These are phyloP conservation scores for Leccinum aurantiacum DNA, from an alignment of 768 basidiomycete genomes.

Conservation along the genomic window DNA sequence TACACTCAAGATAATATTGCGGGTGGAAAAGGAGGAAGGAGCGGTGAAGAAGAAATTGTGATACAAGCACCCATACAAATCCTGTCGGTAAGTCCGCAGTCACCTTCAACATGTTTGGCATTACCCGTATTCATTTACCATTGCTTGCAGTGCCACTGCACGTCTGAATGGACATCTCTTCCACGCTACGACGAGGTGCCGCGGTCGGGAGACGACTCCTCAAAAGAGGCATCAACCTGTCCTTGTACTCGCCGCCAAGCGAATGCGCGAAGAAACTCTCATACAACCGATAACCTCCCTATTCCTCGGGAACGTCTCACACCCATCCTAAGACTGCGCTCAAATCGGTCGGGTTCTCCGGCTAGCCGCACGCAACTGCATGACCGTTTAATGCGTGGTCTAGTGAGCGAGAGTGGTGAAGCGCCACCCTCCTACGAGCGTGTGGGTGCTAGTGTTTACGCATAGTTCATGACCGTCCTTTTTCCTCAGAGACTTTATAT, in stretches of 20 bases:
- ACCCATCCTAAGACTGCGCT: conserved; percentile 34
- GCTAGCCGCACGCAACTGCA: conserved; percentile 53
- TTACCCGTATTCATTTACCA: not conserved
- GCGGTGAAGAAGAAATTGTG: conserved; percentile 72
- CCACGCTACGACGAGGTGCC: conserved; percentile 62
- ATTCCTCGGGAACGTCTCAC: conserved; percentile 29
- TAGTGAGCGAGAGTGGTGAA: conserved; percentile 80
- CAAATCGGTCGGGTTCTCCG: conserved; percentile 40
- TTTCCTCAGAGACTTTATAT: not conserved
- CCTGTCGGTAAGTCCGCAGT: conserved; percentile 65
- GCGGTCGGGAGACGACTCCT: conserved; percentile 6
- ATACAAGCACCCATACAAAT: conserved; percentile 85
- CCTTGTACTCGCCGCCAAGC: conserved; percentile 39
- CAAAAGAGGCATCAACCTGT: conserved; percentile 31
- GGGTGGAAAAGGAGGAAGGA: conserved; percentile 79
- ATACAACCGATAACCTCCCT: not conserved
- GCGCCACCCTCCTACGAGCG: conserved; percentile 56
- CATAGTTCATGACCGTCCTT: not conserved
- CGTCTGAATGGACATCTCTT: conserved; percentile 74
- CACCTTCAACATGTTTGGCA: not conserved
- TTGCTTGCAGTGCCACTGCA: conserved; percentile 67
- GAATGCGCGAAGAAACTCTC: conserved; percentile 1
- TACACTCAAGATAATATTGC: conserved; percentile 74
- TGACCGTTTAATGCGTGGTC: conserved; percentile 79
- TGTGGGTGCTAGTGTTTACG: not conserved